These are phyloP conservation scores for Aureobasidium sp. DNA, from an alignment of 2,329 filamentous ascomycete species.

Conservation along the genomic window DNA sequence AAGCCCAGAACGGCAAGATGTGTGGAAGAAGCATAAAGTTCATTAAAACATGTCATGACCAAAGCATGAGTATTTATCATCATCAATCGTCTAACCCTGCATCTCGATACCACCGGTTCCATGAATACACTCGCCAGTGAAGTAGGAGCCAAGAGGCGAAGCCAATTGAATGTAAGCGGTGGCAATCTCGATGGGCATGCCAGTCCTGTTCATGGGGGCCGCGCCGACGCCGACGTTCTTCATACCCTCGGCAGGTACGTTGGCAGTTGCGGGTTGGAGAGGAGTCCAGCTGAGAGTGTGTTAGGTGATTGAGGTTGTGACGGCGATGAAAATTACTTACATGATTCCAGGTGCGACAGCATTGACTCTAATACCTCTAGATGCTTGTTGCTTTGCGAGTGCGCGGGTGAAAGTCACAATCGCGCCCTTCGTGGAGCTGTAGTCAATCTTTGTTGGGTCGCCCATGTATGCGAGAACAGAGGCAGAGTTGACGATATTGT, in stretches of 20 bases:
- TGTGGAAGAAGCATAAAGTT: background rate
- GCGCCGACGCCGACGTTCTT: constrained; percentile 22
- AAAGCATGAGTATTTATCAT: background rate
- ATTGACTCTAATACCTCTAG: constrained; percentile 52
- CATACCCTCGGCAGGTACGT: constrained; percentile 23
- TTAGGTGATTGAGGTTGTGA: background rate
- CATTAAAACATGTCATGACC: background rate
- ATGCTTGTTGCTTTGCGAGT: constrained; percentile 46
- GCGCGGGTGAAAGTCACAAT: constrained; percentile 50
- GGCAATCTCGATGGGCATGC: constrained; percentile 27
- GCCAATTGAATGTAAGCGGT: constrained; percentile 26
- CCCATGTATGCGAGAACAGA: constrained; percentile 45
- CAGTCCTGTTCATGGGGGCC: constrained; percentile 24
- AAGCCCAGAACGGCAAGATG: too few species aligned
- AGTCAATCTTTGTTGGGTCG: constrained; percentile 41
- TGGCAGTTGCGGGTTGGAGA: constrained; percentile 37
- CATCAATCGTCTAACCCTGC: constrained; percentile 18
- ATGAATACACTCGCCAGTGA: constrained; percentile 24
- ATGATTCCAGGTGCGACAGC: constrained; percentile 25
- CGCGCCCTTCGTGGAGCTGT: constrained; percentile 52
- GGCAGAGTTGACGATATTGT: constrained; percentile 48
- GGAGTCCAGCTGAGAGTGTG: constrained; percentile 30
- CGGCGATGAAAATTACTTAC: constrained; percentile 11
- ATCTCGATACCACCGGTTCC: constrained; percentile 24
- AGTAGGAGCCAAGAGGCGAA: constrained; percentile 24